Evolutionary conservation across 208 protist genomes (phyloP).

Genomic region (Wallacemonas collosoma): DNA sequence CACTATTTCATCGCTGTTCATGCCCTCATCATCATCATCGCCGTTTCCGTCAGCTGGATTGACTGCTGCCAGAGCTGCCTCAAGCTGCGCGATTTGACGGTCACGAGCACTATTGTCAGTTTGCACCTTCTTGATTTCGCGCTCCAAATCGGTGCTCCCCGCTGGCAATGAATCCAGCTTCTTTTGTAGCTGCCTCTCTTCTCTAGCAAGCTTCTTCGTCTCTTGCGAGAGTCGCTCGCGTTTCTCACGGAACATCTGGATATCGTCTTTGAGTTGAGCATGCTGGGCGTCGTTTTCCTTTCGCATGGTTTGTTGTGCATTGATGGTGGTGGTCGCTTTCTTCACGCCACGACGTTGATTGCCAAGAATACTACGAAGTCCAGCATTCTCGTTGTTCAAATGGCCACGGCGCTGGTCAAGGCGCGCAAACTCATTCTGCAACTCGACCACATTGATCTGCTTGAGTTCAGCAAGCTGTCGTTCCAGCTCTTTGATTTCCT

Average conservation of each 20-base stretch:
- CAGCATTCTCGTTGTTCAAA: slow-evolving; percentile 75
- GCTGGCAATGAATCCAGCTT: slow-evolving; percentile 41
- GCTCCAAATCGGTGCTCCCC: slow-evolving; percentile 31
- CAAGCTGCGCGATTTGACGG: slow-evolving; percentile 33
- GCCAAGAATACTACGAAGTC: slow-evolving; percentile 75
- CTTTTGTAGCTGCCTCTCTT: slow-evolving; percentile 51
- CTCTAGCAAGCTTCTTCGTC: slow-evolving; percentile 28
- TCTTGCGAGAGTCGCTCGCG: slow-evolving; percentile 52
- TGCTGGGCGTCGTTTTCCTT: slow-evolving; percentile 70
- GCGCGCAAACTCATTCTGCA: slow-evolving; percentile 67
- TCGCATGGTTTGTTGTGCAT: slow-evolving; percentile 57
- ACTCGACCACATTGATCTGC: slow-evolving; percentile 62
- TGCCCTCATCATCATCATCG: slow-evolving; percentile 13
- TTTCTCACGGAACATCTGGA: slow-evolving; percentile 65
- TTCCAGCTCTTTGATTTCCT: slow-evolving; percentile 58
- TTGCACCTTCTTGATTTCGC: slow-evolving; percentile 33
- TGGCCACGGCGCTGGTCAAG: slow-evolving; percentile 62
- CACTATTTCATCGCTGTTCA: slow-evolving; percentile 36
- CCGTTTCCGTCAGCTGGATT: neutral
- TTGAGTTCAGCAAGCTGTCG: slow-evolving; percentile 54
- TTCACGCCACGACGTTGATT: slow-evolving; percentile 77
- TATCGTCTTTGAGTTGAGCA: slow-evolving; percentile 55
- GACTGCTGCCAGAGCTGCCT: slow-evolving; percentile 40
- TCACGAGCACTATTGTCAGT: slow-evolving; percentile 52
- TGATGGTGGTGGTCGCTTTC: slow-evolving; percentile 50